A percentile compares a stretch with the other conserved stretches of the same genome.
These are phyloP conservation scores for Cenococcum geophilum DNA, from an alignment of 495 filamentous ascomycete genomes.

Conservation along the genomic window DNA sequence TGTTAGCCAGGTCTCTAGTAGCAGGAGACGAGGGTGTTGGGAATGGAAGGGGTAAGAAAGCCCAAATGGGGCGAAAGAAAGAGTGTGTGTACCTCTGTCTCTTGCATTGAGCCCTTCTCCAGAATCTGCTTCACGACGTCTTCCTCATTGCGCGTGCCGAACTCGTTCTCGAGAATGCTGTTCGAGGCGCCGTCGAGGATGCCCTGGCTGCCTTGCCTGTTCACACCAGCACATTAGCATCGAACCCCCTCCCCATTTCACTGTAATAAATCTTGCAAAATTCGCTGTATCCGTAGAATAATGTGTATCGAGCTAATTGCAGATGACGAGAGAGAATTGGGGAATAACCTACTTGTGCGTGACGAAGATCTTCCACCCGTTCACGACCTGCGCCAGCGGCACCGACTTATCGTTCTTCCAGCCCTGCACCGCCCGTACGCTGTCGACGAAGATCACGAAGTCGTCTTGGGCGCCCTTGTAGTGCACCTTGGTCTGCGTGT, in stretches of 20 bases:
- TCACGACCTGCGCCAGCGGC: constrained; percentile 77
- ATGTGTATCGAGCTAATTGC: too few species aligned
- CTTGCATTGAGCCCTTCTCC: constrained; percentile 52
- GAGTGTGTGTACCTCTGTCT: constrained; percentile 31
- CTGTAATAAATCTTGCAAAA: not conserved
- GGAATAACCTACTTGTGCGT: constrained; percentile 71
- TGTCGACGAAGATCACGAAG: constrained; percentile 87
- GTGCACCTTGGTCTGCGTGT: constrained; percentile 69
- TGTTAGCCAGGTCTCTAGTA: not conserved
- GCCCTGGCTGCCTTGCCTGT: constrained; percentile 82
- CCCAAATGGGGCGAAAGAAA: not conserved
- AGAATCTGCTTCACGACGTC: constrained; percentile 75
- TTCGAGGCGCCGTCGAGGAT: constrained; percentile 71
- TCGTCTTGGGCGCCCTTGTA: constrained; percentile 84
- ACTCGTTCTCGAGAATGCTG: constrained; percentile 70
- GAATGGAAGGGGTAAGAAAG: not conserved
- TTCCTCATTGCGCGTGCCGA: constrained; percentile 71
- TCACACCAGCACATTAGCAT: constrained; percentile 2
- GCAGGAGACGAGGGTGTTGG: not conserved
- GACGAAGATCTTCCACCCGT: constrained; percentile 81
- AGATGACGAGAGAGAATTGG: not conserved
- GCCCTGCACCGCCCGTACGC: constrained; percentile 60
- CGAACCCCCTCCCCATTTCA: not conserved
- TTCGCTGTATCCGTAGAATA: too few species aligned
- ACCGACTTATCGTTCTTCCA: constrained; percentile 78